Base-by-base conservation (phyloP, 108 stramenopile genomes). In the Nannochloropsis gaditana region DNA sequence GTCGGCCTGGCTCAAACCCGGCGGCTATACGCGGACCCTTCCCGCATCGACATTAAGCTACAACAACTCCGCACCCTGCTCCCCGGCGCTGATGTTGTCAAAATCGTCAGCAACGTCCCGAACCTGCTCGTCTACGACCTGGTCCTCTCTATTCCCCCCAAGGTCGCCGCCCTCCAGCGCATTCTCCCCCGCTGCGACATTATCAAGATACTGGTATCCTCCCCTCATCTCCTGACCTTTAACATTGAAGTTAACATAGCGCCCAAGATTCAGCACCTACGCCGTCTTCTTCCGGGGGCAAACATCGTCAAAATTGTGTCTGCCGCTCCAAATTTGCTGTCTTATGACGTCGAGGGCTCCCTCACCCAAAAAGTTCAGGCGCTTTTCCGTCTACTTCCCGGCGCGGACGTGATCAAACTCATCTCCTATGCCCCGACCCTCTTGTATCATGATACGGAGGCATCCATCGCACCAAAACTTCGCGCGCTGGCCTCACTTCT, bases 201-300 rank as follows among this genome's bases (percentile, higher is more conserved):
- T 73, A n/a, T 73, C 59, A 73, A 73, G 59, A n/a, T 73, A 15
- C 15, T 73, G 2, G 59, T 73, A 15, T 73, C 59, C 59, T 73
- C 59, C 2, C 59, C 59, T n/a, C 59, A 73, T 73, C 59, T 73
- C 59, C 59, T 73, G 19, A 73, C 59, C 59, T 73, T 73, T n/a
- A 73, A 73, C 59, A 73, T 73, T n/a, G 59, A 73, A 5, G 15
- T 0, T n/a, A 73, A 73, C 59, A 73, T 73, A 4, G 59, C 59
- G 19, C 59, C 59, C 59, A 73, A 73, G 59, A 8, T 73, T n/a
- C 59, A 73, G 59, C 59, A 73, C 3, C 59, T 73, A 15, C 59
- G 59, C 59, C 6, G 6, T 2, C 59, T 73, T 73, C 59, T 73
- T n/a, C 59, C 59, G 3, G 59, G 59, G 59, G 59, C 59, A 6